A percentile compares a stretch with the other conserved stretches of the same genome.
Evolutionary conservation across 2,329 filamentous ascomycete species (phyloP).

Genomic region (Nectriaceae sp.): DNA sequence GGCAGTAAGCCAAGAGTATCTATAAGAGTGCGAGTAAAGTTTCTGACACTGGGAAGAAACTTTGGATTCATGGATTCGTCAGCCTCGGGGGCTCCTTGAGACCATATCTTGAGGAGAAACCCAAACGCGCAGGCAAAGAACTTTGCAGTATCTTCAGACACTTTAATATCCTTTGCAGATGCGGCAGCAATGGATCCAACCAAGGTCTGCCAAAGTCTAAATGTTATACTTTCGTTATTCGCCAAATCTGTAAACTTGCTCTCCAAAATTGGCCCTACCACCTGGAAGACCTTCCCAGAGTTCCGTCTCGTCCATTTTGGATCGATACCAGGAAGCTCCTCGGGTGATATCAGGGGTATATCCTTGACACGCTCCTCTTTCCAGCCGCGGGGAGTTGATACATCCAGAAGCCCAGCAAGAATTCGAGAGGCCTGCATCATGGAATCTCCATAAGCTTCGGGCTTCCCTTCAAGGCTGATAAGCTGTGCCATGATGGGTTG

Average conservation of each 20-base stretch:
- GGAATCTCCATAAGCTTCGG: slow-evolving; percentile 49
- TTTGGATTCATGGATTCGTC: slow-evolving; percentile 47
- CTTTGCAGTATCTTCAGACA: slow-evolving; percentile 78
- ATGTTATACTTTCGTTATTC: slow-evolving; percentile 54
- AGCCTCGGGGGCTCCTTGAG: slow-evolving; percentile 37
- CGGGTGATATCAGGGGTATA: slow-evolving; percentile 56
- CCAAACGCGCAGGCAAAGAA: slow-evolving; percentile 75
- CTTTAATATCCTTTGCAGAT: slow-evolving; percentile 84
- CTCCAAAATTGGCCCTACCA: slow-evolving; percentile 62
- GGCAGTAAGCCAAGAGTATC: slow-evolving; percentile 57
- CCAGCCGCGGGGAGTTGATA: slow-evolving; percentile 64
- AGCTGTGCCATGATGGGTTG: slow-evolving; percentile 62
- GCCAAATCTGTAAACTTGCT: slow-evolving; percentile 64
- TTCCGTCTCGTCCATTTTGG: slow-evolving; percentile 84
- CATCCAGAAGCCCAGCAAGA: slow-evolving; percentile 70
- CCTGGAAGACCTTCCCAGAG: slow-evolving; percentile 62
- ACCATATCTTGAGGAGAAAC: slow-evolving; percentile 71
- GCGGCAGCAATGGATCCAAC: slow-evolving; percentile 66
- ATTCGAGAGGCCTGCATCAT: slow-evolving; percentile 65
- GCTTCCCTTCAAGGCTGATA: slow-evolving; percentile 41
- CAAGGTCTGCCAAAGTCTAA: slow-evolving; percentile 61
- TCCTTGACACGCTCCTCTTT: slow-evolving; percentile 71
- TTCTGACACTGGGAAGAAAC: slow-evolving; percentile 57
- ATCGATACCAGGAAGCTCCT: slow-evolving; percentile 84
- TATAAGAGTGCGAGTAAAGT: slow-evolving; percentile 51